Conservation (phyloP, 139 green algal genomes). For the Monoraphidium neglectum region DNA sequence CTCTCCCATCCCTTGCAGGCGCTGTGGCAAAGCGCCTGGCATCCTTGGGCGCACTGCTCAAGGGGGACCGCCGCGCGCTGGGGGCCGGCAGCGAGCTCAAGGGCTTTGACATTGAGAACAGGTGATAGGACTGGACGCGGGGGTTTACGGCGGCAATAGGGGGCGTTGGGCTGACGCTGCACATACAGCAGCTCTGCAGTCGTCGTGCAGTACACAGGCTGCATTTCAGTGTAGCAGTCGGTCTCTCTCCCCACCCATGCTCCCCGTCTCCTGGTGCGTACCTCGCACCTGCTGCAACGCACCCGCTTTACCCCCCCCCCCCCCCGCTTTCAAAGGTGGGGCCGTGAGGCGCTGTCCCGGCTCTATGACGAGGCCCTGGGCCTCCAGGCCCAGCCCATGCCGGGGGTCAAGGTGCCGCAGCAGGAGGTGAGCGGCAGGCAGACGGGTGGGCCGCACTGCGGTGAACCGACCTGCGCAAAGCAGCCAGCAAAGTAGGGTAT, state of each 20-base stretch:
- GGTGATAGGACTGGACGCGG: background rate
- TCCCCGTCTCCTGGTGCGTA: no score
- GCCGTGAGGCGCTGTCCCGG: constrained; percentile 42
- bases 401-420: constrained; percentile 34
- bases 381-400: constrained; percentile 30
- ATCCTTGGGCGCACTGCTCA: constrained; percentile 83
- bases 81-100: constrained; percentile 42
- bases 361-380: constrained; percentile 45
- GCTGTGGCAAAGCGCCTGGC: constrained; percentile 89
- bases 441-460: no score
- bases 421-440: no score
- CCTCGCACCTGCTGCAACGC: background rate
- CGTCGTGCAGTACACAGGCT: no score
- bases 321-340: constrained; percentile 28
- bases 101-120: constrained; percentile 58
- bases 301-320: background rate
- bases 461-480: no score
- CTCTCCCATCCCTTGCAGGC: constrained; percentile 86
- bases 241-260: no score
- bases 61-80: constrained; percentile 84
- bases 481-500: no score
- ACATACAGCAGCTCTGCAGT: no score
- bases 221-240: no score
- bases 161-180: no score
- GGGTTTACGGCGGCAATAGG: no score